These are phyloP conservation scores for Aspergillus ostianus DNA, from an alignment of 495 filamentous ascomycete genomes.

Conservation along the genomic window DNA sequence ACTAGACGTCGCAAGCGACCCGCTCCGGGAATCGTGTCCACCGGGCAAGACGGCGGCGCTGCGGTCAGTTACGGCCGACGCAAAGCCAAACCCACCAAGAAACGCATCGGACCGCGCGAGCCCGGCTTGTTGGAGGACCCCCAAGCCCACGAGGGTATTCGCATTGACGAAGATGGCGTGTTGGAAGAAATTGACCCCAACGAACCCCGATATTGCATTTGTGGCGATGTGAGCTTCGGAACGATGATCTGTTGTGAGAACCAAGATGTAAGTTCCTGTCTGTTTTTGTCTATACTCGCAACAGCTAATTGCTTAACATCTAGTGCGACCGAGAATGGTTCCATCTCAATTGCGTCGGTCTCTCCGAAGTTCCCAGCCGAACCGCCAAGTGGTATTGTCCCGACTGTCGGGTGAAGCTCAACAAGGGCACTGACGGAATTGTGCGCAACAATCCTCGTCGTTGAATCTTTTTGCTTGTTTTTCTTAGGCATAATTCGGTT, in stretches of 20 bases:
- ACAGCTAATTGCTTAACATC: slow-evolving; percentile 24
- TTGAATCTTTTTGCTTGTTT: slow-evolving; percentile 16
- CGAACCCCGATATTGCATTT: slow-evolving; percentile 87
- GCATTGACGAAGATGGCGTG: slow-evolving; percentile 47
- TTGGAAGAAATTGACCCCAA: slow-evolving; percentile 79
- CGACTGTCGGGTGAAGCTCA: slow-evolving; percentile 69
- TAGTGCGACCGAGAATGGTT: slow-evolving; percentile 85
- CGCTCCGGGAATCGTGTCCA: slow-evolving; percentile 70
- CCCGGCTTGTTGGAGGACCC: slow-evolving; percentile 16
- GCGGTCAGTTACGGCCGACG: slow-evolving; percentile 76
- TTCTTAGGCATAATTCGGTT: neutral
- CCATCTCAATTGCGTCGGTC: slow-evolving; percentile 83
- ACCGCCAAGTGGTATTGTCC: slow-evolving; percentile 95
- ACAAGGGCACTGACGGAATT: slow-evolving; percentile 49
- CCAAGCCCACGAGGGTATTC: slow-evolving; percentile 35
- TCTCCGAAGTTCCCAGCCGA: slow-evolving; percentile 69
- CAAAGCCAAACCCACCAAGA: slow-evolving; percentile 68
- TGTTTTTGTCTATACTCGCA: slow-evolving; percentile 9
- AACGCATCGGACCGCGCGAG: slow-evolving; percentile 43
- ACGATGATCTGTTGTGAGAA: slow-evolving; percentile 97
- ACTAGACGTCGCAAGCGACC: slow-evolving; percentile 63
- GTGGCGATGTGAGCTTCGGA: slow-evolving; percentile 87
- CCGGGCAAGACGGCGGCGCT: slow-evolving; percentile 67
- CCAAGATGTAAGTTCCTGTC: slow-evolving; percentile 64
- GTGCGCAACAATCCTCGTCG: slow-evolving; percentile 35